Conservation (phyloP, 805 yeast species). For the Yamadazyma endophytica region DNA sequence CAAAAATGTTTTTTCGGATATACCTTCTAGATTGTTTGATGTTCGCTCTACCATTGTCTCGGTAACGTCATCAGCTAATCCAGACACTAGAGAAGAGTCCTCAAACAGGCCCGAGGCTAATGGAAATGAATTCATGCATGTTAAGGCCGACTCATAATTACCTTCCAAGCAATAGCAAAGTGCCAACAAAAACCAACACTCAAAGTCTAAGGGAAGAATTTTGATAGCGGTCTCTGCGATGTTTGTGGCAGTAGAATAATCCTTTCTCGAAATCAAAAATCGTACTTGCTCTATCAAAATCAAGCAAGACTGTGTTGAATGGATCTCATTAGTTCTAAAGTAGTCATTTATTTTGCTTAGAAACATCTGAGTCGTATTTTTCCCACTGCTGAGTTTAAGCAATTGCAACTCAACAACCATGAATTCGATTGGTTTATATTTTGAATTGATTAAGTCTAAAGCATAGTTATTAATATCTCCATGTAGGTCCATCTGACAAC, state of each 20-base stretch:
- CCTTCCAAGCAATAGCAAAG: conserved; percentile 53
- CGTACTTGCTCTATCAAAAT: conserved; percentile 60
- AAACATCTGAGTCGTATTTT: conserved; percentile 19
- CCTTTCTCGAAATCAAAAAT: conserved; percentile 52
- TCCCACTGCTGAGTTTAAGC: conserved; percentile 18
- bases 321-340: conserved; percentile 8
- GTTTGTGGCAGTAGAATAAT: conserved; percentile 52
- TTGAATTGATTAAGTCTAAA: conserved; percentile 20
- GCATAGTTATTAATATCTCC: conserved; percentile 27
- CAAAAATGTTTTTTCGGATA: conserved; percentile 23
- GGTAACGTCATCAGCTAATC: conserved; percentile 22
- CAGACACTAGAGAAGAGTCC: conserved; percentile 17
- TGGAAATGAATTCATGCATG: conserved; percentile 72
- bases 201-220: conserved; percentile 73
- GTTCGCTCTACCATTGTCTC: conserved; percentile 16
- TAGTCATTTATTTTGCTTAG: conserved; percentile 19
- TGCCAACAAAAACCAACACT: conserved; percentile 65
- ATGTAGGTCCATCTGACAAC: conserved; percentile 37
- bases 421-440: conserved; percentile 13
- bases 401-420: conserved; percentile 20
- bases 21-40: conserved; percentile 15
- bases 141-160: conserved; percentile 57
- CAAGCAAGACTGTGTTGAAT: conserved; percentile 50
- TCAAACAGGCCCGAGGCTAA: conserved; percentile 38
- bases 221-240: conserved; percentile 59